Evolutionary conservation across 2,329 filamentous ascomycete genomes (phyloP), one percentile per base, ranked within the genome.

Genomic region (Chrysosporium keratinophilum): DNA sequence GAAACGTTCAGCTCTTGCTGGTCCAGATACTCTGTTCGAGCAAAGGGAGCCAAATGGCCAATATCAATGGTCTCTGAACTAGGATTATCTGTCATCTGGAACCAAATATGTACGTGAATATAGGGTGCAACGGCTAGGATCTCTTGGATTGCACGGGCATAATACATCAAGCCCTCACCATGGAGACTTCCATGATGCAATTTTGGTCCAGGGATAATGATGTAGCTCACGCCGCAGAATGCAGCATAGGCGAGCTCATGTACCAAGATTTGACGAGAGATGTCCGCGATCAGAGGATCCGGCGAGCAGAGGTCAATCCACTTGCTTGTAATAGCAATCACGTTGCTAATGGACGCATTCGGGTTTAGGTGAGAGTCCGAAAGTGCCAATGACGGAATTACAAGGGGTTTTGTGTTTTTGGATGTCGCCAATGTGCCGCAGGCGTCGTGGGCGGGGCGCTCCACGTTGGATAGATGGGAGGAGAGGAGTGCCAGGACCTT

Each of bases 201-300:
- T 59, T 79, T 79, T 2, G 93, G 93, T 0, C 89, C 89, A 1
- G 85, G 83, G 31, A 98, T 76, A 49, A 97, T 75, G 55, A 97
- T 77, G 69, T 86, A 94, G 54, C 83, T 82, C 46, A 93, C 79
- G 35, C 94, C 94, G 64, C 89, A 96, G 71, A 97, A 98, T 58
- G 88, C 90, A 59, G 94, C 93, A 71, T 96, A 98, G 47, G 88
- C 87, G 46, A 97, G 79, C 67, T 98, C 93, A 39, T 95, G 78
- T 66, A 89, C 89, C 58, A 98, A 76, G 5, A 95, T 86, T 71
- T 96, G 91, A 43, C 87, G 82, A 35, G 91, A 96, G 55, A 97
- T 78, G 67, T 87, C 87, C 6, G 88, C 83, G 58, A 97, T 83
- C 58, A 91, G 70, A 5, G 89, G 87, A 67, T 96, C 85, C 1